phyloP scores from a whole-genome alignment of 805 yeast species.

The Nakazawaea anatomiae region DNA sequence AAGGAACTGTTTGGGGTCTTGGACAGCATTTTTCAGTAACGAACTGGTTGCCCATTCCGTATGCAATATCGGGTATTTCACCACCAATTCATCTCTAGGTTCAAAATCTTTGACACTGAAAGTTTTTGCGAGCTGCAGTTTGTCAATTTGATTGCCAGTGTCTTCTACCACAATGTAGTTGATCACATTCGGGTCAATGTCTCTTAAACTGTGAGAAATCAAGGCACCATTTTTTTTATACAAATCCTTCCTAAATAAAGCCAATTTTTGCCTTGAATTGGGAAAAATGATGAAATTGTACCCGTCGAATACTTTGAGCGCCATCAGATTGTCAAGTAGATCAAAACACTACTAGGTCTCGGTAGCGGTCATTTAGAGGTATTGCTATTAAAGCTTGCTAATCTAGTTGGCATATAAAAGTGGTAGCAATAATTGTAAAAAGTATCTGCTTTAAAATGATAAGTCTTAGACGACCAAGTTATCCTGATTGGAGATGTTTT shows the following conservation, averaged over 20 bases:
- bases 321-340: not conserved
- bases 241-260: conserved; percentile 14
- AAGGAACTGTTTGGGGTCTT: not conserved
- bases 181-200: not conserved
- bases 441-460: too few relatives aligned
- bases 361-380: too few relatives aligned
- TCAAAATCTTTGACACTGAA: not conserved
- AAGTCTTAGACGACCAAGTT: too few relatives aligned
- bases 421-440: too few relatives aligned
- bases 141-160: not conserved
- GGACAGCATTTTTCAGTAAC: not conserved
- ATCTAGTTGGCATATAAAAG: too few relatives aligned
- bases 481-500: too few relatives aligned
- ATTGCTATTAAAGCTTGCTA: too few relatives aligned
- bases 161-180: conserved; percentile 1
- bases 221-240: conserved; percentile 23
- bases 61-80: conserved; percentile 3
- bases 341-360: too few relatives aligned
- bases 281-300: conserved; percentile 17
- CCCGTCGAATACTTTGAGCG: conserved; percentile 12
- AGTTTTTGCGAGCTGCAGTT: not conserved
- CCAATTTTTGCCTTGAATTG: conserved; percentile 12
- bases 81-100: not conserved
- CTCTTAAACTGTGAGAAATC: conserved; percentile 10
- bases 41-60: conserved; percentile 2